Percentiles rank a stretch among this genome's conserved stretches.
phyloP scores from a whole-genome alignment of 768 basidiomycete species.

The Lyophyllum shimeji region DNA sequence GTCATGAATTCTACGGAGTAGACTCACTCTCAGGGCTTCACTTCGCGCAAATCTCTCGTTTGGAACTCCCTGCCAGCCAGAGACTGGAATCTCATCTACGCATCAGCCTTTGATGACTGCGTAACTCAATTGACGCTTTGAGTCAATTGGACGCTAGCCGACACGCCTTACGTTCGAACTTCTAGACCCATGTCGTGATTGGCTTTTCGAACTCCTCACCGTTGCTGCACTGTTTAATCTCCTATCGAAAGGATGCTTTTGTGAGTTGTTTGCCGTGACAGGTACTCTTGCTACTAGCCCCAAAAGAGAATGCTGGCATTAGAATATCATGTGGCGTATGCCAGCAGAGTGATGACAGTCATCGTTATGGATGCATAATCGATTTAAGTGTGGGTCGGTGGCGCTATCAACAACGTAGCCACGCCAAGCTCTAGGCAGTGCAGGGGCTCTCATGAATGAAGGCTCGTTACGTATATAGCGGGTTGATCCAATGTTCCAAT shows the following conservation, averaged over 20 bases:
- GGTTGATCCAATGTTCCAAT: background rate
- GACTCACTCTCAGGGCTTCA: background rate
- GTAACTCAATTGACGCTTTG: background rate
- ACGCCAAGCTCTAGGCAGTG: conserved; percentile 4
- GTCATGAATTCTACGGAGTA: background rate
- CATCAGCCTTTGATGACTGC: conserved; percentile 1
- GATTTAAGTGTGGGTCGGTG: conserved; percentile 5
- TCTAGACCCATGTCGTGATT: background rate
- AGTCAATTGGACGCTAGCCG: background rate
- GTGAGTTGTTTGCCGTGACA: background rate
- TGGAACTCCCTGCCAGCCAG: background rate
- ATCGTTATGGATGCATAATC: conserved; percentile 5
- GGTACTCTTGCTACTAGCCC: background rate
- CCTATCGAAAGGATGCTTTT: background rate
- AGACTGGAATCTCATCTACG: background rate
- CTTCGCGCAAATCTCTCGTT: background rate
- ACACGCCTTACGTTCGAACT: background rate
- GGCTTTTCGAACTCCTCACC: background rate
- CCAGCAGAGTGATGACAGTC: conserved; percentile 2
- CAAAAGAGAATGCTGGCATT: conserved; percentile 11
- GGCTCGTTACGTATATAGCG: background rate
- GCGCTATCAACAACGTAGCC: background rate
- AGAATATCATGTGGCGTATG: background rate
- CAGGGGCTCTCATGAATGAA: background rate
- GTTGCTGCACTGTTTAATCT: background rate